A percentile compares a stretch with the other conserved stretches of the same genome.
phyloP scores from a whole-genome alignment of 352 stramenopile genomes.

The Thalassiosira pacifica region DNA sequence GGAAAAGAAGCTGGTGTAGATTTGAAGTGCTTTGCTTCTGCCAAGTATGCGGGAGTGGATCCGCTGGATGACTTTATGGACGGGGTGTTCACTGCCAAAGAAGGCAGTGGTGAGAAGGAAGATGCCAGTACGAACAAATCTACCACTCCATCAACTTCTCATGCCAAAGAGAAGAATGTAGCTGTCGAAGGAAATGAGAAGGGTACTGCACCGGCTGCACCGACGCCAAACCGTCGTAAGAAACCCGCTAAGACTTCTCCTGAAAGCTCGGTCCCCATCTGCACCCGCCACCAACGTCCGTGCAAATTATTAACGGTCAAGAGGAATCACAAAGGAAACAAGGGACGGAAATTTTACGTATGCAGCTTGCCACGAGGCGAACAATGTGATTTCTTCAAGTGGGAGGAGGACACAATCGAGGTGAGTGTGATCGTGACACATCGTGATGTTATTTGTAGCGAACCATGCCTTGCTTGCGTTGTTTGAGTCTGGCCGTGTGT shows the following conservation, averaged over 20 bases:
- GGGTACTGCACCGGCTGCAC: neutral
- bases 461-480: too few relatives aligned
- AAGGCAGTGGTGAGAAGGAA: too few relatives aligned
- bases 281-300: constrained; percentile 72
- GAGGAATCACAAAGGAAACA: constrained; percentile 89
- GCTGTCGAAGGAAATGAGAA: constrained; percentile 8
- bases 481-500: constrained; percentile 4
- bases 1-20: constrained; percentile 26
- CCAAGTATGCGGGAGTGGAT: constrained; percentile 75
- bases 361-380: constrained; percentile 90
- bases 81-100: constrained; percentile 64
- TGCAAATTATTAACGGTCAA: constrained; percentile 86
- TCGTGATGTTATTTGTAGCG: too few relatives aligned
- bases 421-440: constrained; percentile 36
- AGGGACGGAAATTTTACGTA: constrained; percentile 92
- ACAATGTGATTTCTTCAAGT: constrained; percentile 93
- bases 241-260: too few relatives aligned
- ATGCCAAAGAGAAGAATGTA: neutral
- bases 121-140: too few relatives aligned
- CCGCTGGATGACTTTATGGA: constrained; percentile 86
- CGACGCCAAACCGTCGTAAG: too few relatives aligned
- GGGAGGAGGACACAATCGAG: constrained; percentile 87
- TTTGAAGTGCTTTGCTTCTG: constrained; percentile 51
- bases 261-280: constrained; percentile 47
- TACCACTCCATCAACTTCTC: neutral